These are phyloP conservation scores for Magnaporthales sp. DNA, from an alignment of 2,329 filamentous ascomycete genomes.

Conservation along the genomic window DNA sequence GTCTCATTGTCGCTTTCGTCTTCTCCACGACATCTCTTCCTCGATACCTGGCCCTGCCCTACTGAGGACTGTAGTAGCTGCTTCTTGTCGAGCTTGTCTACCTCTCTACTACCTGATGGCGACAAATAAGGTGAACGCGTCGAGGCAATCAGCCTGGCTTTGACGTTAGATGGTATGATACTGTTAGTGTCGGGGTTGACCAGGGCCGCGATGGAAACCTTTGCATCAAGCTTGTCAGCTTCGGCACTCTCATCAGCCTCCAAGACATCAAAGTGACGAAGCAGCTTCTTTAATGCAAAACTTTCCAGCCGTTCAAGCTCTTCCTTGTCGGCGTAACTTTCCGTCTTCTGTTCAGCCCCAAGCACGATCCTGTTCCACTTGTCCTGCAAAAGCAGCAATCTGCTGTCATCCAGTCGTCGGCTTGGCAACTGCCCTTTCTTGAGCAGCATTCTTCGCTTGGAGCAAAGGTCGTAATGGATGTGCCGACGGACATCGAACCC, in stretches of 20 bases:
- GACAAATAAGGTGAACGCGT: background rate
- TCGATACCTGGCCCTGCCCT: background rate
- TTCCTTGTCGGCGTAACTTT: background rate
- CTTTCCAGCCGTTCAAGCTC: background rate
- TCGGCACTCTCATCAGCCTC: no score
- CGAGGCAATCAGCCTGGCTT: background rate
- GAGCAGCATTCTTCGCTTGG: background rate
- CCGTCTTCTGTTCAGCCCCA: background rate
- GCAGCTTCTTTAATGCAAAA: background rate
- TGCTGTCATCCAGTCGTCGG: background rate
- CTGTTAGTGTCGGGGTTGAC: background rate
- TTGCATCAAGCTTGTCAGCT: background rate
- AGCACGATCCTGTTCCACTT: slow-evolving; percentile 1
- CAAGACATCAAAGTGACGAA: background rate
- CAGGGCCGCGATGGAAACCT: background rate
- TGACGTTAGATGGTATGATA: background rate
- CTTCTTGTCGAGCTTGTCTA: background rate
- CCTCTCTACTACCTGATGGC: background rate
- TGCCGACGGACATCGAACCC: background rate
- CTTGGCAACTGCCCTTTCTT: background rate
- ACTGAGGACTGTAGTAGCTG: background rate
- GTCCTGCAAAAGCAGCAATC: background rate
- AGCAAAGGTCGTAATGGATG: background rate
- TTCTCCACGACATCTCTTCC: background rate
- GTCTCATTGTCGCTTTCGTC: background rate